Evolutionary conservation across 805 yeast genomes (phyloP).

Genomic region (Metschnikowia hibisci): DNA sequence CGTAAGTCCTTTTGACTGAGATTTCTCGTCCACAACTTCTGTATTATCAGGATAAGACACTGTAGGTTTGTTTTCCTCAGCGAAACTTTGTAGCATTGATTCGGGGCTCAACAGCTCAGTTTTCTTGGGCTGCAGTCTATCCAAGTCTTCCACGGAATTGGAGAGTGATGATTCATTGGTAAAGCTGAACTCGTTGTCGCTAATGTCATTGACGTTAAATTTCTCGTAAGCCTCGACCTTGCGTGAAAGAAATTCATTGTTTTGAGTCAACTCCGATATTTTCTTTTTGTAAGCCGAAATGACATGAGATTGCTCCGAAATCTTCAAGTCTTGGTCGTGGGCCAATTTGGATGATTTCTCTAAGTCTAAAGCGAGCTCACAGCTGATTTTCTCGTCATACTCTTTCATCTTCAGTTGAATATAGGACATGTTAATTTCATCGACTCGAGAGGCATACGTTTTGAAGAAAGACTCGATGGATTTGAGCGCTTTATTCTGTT

Average conservation of each 20-base stretch:
- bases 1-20: not conserved
- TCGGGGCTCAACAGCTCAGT: not conserved
- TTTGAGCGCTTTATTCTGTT: constrained; percentile 53
- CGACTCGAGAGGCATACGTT: constrained; percentile 37
- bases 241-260: constrained; percentile 2
- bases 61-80: not conserved
- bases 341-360: constrained; percentile 4
- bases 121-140: not conserved
- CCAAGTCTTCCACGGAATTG: not conserved
- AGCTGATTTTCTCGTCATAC: constrained; percentile 6
- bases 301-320: constrained; percentile 9
- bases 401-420: constrained; percentile 10
- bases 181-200: constrained; percentile 5
- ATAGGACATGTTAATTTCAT: constrained; percentile 10
- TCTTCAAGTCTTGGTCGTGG: constrained; percentile 9
- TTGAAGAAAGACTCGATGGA: constrained; percentile 53
- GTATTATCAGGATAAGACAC: not conserved
- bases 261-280: constrained; percentile 5
- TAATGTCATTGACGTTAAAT: not conserved
- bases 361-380: constrained; percentile 7
- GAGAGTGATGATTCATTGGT: constrained; percentile 1
- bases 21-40: not conserved
- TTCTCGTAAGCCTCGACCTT: constrained; percentile 1
- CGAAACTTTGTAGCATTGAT: too few species aligned
- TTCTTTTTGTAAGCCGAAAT: constrained; percentile 11